These are phyloP conservation scores for Diospyros kaki DNA, from an alignment of 148 eudicot species.

Conservation along the genomic window DNA sequence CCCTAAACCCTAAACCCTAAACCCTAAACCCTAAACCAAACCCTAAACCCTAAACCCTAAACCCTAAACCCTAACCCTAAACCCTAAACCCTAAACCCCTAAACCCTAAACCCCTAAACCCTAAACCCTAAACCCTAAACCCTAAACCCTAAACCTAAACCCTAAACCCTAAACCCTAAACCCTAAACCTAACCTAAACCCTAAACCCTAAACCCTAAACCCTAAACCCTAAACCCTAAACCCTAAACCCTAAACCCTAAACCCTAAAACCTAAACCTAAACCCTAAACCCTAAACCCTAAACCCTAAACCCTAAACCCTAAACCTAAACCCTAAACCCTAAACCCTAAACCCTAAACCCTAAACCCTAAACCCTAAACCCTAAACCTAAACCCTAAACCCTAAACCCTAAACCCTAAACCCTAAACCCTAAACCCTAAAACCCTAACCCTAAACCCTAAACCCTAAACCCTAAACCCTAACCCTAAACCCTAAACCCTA, in stretches of 20 bases:
- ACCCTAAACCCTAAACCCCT: too few relatives aligned
- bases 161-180: constrained; percentile 4
- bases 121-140: too few relatives aligned
- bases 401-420: constrained; percentile 16
- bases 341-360: constrained; percentile 15
- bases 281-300: constrained; percentile 14
- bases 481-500: background rate
- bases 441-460: constrained; percentile 7
- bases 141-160: constrained; percentile 1
- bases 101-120: too few relatives aligned
- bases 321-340: constrained; percentile 14
- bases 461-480: background rate
- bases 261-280: too few relatives aligned
- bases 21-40: too few relatives aligned
- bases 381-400: constrained; percentile 10
- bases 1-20: too few relatives aligned
- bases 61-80: constrained; percentile 9
- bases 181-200: too few relatives aligned
- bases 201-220: constrained; percentile 16
- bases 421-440: too few relatives aligned
- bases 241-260: constrained; percentile 9
- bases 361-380: constrained; percentile 18
- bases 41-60: too few relatives aligned
- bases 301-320: constrained; percentile 14
- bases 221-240: constrained; percentile 12